Evolutionary conservation across 345 rosid species (phyloP), one percentile per base, ranked within the genome.

Genomic region (Corchorus olitorius): DNA sequence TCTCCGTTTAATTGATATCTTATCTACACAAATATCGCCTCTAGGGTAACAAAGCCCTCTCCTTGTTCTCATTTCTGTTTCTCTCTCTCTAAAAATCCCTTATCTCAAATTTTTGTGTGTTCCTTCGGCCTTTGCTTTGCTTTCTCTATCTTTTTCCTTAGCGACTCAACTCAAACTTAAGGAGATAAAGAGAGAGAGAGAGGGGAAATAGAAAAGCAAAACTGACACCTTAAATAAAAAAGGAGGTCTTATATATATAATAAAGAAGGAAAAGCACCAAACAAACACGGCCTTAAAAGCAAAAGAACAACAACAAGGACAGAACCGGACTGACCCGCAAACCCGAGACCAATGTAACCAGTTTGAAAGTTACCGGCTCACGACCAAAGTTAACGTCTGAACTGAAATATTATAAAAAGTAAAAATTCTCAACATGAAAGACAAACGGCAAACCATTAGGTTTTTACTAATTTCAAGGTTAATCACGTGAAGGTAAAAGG

Each of bases 31-130:
- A 70, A 77, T 27, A 53, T 65, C 79, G 50, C 43, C 13, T 70
- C 78, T 83, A 1, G 86, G 93, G 60, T 85, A 88, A 87, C 82
- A 86, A 72, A 81, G 58, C 72, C 87, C 87, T 75, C 87, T 83
- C 65, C 86, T 86, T 52, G 90, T 88, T 83, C 87, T 87, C 93
- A 86, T 91, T 60, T 79, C 71, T 59, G 67, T 52, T 49, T 33
- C 49, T 3, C 16, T 20, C 46, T 34, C n/a, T 74, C n/a, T n/a
- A n/a, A n/a, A 74, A 33, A 52, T 45, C 61, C 2, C 43, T 46
- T 54, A 52, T 50, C 60, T 52, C 0, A 52, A 61, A 20, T 20
- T 19, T 19, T 13, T 59, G 1, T 59, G 1, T 34, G 35, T 43
- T 55, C 62, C 17, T 43, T 34, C 13, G 9, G 27, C 27, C 53